These are phyloP conservation scores for Calophaca sinica DNA, from an alignment of 306 rosid species.

Conservation along the genomic window DNA sequence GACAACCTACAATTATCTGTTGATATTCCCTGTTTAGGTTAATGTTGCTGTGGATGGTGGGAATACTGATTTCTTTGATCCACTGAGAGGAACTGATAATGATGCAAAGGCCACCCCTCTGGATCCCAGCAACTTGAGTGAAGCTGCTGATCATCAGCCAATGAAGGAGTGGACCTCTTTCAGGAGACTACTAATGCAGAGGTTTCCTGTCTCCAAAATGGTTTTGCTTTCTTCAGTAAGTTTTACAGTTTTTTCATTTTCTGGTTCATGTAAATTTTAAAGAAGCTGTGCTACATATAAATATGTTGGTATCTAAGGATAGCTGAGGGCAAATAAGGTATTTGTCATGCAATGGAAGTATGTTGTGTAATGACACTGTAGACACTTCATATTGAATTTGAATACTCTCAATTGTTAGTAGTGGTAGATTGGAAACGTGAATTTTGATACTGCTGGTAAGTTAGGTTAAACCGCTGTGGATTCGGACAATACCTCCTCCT, in stretches of 20 bases:
- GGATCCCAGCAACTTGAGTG: constrained; percentile 43
- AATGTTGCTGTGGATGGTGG: constrained; percentile 50
- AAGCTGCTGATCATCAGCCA: constrained; percentile 48
- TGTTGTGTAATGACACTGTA: constrained; percentile 28
- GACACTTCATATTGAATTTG: constrained; percentile 38
- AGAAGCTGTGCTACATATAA: constrained; percentile 21
- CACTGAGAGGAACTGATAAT: constrained; percentile 63
- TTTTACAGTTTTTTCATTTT: constrained; percentile 22
- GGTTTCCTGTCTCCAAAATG: constrained; percentile 85
- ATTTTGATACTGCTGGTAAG: constrained; percentile 25
- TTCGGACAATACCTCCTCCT: constrained; percentile 24
- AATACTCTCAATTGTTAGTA: not conserved
- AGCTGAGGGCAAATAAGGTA: constrained; percentile 22
- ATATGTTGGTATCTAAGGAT: constrained; percentile 32
- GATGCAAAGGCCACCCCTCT: constrained; percentile 47
- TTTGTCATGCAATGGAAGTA: constrained; percentile 34
- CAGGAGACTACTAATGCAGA: constrained; percentile 80
- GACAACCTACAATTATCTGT: constrained; percentile 29
- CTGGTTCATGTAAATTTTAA: constrained; percentile 23
- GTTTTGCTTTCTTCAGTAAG: constrained; percentile 81
- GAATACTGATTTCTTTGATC: constrained; percentile 68
- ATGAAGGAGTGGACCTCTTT: constrained; percentile 84
- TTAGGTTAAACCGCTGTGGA: constrained; percentile 29
- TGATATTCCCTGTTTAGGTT: constrained; percentile 54
- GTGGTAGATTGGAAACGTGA: not conserved